Evolutionary conservation across 1,139 yeast species (phyloP), one percentile per base, ranked within the genome.

Genomic region (Sugiyamaella pinicola): DNA sequence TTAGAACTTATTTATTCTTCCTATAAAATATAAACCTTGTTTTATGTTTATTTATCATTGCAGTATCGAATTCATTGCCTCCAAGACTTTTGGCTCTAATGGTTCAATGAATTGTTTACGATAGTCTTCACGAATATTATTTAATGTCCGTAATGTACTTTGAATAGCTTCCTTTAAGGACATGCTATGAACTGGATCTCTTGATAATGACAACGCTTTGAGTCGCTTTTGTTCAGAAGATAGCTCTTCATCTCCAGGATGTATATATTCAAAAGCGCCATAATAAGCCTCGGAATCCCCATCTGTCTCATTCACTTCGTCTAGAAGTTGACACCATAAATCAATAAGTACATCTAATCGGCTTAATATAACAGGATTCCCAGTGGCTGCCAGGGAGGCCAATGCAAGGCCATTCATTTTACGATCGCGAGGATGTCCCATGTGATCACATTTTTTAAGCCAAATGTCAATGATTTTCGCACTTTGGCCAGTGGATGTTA

Each of bases 391-490:
- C 52, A 80, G 67, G 33, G 81, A 75, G 18, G 83, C 74, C 13
- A 81, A 71, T 1, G 84, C 96, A 58, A 87, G 68, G 4, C 83
- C 72, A 60, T 76, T 84, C 61, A 81, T 74, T 64, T 87, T 87
- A 60, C 80, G 81, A 61, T 79, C 81, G 57, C 85, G 74, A 4
- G 95, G 91, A 62, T 82, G 85, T 7, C 86, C 85, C 63, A 83
- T 77, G 58, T 77, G 78, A 51, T 75, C 77, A 58, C 74, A 67
- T 47, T 65, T 64, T 12, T 66, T 66, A 49, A 76, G 49, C 74
- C 74, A 71, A 15, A 56, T 55, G 24, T 64, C 61, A 21, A 66
- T 49, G 12, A 67, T 48, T 9, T 55, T 49, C 5, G 52, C 61
- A 24, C 37, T 39, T 13, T 60, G 49, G 10, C 50, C 51, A 1